These are phyloP conservation scores for Lenzites betulinus DNA, from an alignment of 768 basidiomycete species.

Conservation along the genomic window DNA sequence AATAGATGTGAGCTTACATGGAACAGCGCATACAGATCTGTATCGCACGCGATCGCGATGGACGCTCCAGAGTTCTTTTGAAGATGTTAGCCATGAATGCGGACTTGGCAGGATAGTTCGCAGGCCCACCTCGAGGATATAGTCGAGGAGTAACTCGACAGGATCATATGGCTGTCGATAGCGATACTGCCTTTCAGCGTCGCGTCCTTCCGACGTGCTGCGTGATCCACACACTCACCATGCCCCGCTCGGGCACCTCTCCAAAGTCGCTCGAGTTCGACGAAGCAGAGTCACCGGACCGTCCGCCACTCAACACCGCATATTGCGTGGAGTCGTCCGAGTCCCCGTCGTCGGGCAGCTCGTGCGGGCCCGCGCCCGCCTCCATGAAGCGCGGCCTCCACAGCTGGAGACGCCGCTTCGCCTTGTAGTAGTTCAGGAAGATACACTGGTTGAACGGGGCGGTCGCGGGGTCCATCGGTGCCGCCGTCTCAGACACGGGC, in stretches of 20 bases:
- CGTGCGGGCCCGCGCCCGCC: constrained; percentile 17
- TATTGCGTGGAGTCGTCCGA: not conserved
- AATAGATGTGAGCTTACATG: no score
- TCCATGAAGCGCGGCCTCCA: not conserved
- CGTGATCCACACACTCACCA: not conserved
- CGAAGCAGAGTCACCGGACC: not conserved
- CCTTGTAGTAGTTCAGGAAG: constrained; percentile 22
- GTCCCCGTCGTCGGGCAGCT: not conserved
- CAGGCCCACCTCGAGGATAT: constrained; percentile 15
- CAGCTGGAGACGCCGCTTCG: constrained; percentile 4
- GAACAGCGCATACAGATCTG: constrained; percentile 10
- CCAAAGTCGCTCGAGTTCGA: not conserved
- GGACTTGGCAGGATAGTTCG: no score
- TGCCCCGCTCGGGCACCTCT: not conserved
- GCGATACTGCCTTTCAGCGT: not conserved
- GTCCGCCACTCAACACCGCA: not conserved
- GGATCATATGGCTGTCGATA: constrained; percentile 8
- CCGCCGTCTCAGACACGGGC: not conserved
- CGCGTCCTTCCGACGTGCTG: not conserved
- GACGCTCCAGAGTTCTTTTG: constrained; percentile 7
- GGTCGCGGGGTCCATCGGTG: not conserved
- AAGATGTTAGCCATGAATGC: not conserved
- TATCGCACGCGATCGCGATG: constrained; percentile 11
- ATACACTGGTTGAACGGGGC: constrained; percentile 12
- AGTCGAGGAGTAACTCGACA: constrained; percentile 13